Conservation (phyloP, 371 early-diverging fungal genomes). For the Mucor indicus region DNA sequence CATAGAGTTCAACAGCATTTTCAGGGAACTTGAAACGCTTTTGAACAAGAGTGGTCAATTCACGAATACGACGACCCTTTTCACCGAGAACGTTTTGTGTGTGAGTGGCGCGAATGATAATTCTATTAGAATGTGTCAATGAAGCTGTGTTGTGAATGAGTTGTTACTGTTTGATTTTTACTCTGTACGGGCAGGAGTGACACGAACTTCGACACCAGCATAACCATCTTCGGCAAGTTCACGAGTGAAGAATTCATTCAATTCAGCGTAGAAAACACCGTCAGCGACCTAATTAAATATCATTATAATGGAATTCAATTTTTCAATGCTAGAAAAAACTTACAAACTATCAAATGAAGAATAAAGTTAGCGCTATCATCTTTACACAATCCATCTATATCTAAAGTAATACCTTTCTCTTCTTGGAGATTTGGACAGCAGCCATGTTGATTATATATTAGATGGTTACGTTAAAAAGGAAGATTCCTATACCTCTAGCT, state of each 20-base stretch:
- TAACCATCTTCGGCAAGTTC: constrained; percentile 89
- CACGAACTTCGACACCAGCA: constrained; percentile 98
- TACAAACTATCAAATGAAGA: constrained; percentile 10
- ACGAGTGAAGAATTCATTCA: constrained; percentile 98
- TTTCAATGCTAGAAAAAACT: no score
- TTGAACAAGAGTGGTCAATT: constrained; percentile 96
- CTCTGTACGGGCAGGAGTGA: constrained; percentile 97
- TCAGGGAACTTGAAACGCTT: constrained; percentile 99
- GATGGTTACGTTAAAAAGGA: constrained; percentile 8
- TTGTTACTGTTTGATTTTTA: constrained; percentile 13
- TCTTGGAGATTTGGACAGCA: constrained; percentile 23
- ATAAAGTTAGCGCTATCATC: neutral
- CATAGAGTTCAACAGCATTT: constrained; percentile 96
- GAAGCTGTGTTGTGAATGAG: neutral
- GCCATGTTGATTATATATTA: constrained; percentile 17
- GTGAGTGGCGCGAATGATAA: constrained; percentile 98
- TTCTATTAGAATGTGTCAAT: constrained; percentile 27
- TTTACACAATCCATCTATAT: neutral
- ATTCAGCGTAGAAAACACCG: constrained; percentile 99
- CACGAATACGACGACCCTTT: constrained; percentile 98
- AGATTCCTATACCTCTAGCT: no score
- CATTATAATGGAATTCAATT: no score
- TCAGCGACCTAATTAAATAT: constrained; percentile 84
- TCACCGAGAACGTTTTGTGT: constrained; percentile 98
- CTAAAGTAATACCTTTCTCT: constrained; percentile 15